These are phyloP conservation scores for Rhizophagus clarus DNA, from an alignment of 192 early-diverging fungal species.

Conservation along the genomic window DNA sequence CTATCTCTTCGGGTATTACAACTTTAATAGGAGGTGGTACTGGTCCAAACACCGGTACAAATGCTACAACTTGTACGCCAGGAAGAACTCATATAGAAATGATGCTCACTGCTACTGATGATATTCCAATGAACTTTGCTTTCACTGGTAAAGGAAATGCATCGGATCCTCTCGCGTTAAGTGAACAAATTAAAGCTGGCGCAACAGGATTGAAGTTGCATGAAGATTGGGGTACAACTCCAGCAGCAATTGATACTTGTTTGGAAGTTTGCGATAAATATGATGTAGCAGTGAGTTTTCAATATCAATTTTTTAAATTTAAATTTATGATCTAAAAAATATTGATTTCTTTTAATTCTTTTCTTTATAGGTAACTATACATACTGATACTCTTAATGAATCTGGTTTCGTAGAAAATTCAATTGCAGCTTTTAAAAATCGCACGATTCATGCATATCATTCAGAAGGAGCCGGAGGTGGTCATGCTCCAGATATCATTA, in stretches of 20 bases:
- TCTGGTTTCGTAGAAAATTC: constrained; percentile 94
- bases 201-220: constrained; percentile 90
- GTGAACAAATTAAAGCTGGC: constrained; percentile 85
- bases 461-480: constrained; percentile 97
- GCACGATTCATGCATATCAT: constrained; percentile 97
- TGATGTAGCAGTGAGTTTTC: constrained; percentile 69
- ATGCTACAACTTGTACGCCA: constrained; percentile 95
- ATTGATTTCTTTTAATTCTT: background rate
- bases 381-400: constrained; percentile 98
- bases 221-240: constrained; percentile 97
- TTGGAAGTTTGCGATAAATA: constrained; percentile 81
- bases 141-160: constrained; percentile 95
- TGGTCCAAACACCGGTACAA: constrained; percentile 95
- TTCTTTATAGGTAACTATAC: constrained; percentile 74
- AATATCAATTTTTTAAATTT: background rate
- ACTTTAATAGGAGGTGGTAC: constrained; percentile 91
- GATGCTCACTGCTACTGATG: constrained; percentile 90
- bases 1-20: constrained; percentile 75
- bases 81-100: constrained; percentile 80
- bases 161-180: constrained; percentile 61
- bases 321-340: background rate
- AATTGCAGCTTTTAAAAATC: constrained; percentile 83
- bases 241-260: constrained; percentile 90
- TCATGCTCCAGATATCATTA: constrained; percentile 85
- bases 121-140: constrained; percentile 89